Evolutionary conservation across 2,329 filamentous ascomycete genomes (phyloP), one percentile per base, ranked within the genome.

Genomic region (Scortechinia acanthostroma): DNA sequence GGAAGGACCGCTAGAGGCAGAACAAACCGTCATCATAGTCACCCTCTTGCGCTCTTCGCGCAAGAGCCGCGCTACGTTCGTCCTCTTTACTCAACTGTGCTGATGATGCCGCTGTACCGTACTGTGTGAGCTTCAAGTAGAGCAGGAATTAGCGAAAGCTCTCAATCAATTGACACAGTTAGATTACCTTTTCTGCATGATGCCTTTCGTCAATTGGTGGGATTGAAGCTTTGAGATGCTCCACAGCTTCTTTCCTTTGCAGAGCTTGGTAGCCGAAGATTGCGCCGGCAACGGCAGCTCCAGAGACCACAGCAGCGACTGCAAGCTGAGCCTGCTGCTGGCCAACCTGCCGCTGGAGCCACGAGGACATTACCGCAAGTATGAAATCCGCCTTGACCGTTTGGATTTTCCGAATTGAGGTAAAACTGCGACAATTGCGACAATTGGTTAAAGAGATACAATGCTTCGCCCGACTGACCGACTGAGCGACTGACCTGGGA

Each of bases 231-330:
- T 85, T 86, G 6, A 85, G 64, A 46, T 74, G 64, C 33, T 70
- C 66, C 3, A 83, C 58, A 22, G 73, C 70, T 52, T 74, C 71
- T 48, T 74, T 68, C 22, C 75, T 61, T 49, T 74, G 70, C n/a
- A 82, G 60, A 30, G 69, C 70, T 58, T 86, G 81, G 52, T 79
- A 82, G 17, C 77, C 76, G 14, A 86, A 62, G 22, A 86, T 69
- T 4, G 77, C 66, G n/a, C 70, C 70, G 2, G 79, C 79, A 21
- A 76, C 79, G 0, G 79, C 68, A 5, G 72, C 74, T 16, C 79
- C 80, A 0, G 80, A 84, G 14, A 78, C 64, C 19, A 88, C 68
- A 2, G 88, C 88, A 0, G 87, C 89, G 2, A 83, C 77, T 16
- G 80, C 75, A 25, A 93, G 68, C 59, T 90, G 87, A 6, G 35